Conservation (phyloP, 352 stramenopile species). For the Globisporangium uncinulatum region DNA sequence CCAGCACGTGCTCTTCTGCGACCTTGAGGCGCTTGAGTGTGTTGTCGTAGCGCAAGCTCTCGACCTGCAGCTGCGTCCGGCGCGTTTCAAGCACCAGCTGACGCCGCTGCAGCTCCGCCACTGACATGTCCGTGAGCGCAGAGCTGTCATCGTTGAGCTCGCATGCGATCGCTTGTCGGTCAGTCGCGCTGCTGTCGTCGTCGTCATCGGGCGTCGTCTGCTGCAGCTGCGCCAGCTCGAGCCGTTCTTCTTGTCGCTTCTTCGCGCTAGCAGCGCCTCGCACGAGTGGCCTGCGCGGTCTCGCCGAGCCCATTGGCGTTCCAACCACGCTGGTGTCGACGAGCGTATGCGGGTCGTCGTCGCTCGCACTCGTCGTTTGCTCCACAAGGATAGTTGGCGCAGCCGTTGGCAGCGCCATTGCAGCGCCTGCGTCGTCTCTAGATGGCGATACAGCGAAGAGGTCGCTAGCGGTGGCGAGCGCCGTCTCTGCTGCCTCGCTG, state of each 20-base stretch:
- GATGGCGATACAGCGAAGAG: no score
- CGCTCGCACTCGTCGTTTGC: constrained; percentile 4
- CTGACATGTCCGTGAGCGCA: neutral
- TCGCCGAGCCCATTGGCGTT: neutral
- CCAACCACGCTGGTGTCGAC: no score
- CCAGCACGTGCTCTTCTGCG: constrained; percentile 20
- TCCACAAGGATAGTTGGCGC: no score
- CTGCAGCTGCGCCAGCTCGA: neutral
- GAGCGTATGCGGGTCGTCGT: no score
- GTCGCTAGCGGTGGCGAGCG: neutral
- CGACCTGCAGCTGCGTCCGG: constrained; percentile 10
- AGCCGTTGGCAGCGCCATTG: no score
- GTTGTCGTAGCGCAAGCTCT: constrained; percentile 15
- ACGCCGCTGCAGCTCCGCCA: constrained; percentile 6
- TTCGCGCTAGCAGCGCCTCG: neutral
- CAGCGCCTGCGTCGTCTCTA: no score
- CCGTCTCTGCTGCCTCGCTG: constrained; percentile 2
- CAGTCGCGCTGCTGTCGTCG: no score
- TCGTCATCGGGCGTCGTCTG: no score
- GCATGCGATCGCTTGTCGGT: no score
- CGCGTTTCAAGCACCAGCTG: constrained; percentile 8
- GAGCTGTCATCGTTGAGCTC: neutral
- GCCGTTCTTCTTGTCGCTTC: neutral
- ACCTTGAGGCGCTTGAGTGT: constrained; percentile 14
- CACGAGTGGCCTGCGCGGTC: constrained; percentile 3